A percentile compares a stretch with the other conserved stretches of the same genome.
Evolutionary conservation across 768 basidiomycete genomes (phyloP).

Genomic region (Trametopsis cervina): DNA sequence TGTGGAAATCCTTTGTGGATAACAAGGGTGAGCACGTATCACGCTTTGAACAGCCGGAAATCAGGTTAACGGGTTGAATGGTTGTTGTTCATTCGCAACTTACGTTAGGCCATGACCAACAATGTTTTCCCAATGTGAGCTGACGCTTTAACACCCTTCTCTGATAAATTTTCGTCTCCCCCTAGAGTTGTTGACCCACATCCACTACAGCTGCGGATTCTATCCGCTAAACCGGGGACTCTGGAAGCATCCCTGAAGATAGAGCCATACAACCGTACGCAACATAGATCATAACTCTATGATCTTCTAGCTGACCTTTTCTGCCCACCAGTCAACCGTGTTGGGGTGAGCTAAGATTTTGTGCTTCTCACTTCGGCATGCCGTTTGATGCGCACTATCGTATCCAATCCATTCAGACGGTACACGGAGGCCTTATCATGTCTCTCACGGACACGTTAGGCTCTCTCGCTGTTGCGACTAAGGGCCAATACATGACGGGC

Average conservation of each 20-base stretch:
- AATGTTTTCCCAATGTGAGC: conserved; percentile 72
- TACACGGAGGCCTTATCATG: conserved; percentile 76
- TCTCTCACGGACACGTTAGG: conserved; percentile 82
- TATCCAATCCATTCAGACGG: conserved; percentile 30
- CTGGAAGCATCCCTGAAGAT: conserved; percentile 67
- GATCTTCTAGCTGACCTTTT: background rate
- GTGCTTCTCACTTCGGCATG: background rate
- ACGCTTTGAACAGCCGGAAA: no score
- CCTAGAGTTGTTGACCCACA: no score
- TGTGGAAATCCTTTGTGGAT: conserved; percentile 76
- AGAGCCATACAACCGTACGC: conserved; percentile 66
- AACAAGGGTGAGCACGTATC: conserved; percentile 62
- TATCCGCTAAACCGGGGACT: conserved; percentile 61
- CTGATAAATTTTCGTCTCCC: conserved; percentile 5
- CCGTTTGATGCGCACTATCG: conserved; percentile 1
- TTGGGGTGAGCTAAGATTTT: conserved; percentile 53
- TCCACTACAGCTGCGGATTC: conserved; percentile 47
- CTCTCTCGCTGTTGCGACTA: conserved; percentile 75
- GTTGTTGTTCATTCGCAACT: no score
- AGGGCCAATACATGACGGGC: conserved; percentile 83
- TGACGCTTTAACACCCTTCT: background rate
- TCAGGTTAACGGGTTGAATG: no score
- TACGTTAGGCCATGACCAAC: conserved; percentile 63
- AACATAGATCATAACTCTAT: background rate
- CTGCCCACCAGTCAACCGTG: conserved; percentile 79